Conservation (phyloP, 1,284 basidiomycete genomes). For the Boletus sp. region DNA sequence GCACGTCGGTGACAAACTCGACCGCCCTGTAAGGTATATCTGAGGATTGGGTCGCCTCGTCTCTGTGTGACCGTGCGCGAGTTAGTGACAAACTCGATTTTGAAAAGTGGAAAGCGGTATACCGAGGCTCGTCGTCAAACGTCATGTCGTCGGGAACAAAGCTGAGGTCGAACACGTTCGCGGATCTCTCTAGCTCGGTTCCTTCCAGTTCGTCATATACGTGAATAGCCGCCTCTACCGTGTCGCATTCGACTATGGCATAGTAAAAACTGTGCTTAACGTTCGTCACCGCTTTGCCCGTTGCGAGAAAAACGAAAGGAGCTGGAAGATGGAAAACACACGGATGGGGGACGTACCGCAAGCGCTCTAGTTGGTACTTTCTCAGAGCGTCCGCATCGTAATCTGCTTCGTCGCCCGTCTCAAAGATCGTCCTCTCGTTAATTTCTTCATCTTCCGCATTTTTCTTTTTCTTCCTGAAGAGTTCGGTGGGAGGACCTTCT, state of each 20-base stretch:
- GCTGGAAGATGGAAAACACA: not conserved
- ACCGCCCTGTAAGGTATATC: constrained; percentile 72
- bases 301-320: not conserved
- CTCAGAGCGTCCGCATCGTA: constrained; percentile 88
- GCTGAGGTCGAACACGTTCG: constrained; percentile 93
- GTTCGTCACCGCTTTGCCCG: not conserved
- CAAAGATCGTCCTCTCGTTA: constrained; percentile 64
- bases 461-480: constrained; percentile 61
- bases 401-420: constrained; percentile 64
- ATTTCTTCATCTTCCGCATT: constrained; percentile 47
- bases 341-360: constrained; percentile 58
- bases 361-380: constrained; percentile 90
- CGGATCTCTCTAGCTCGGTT: constrained; percentile 94
- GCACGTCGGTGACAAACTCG: constrained; percentile 91
- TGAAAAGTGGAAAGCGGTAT: constrained; percentile 14
- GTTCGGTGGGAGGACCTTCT: constrained; percentile 85
- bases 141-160: constrained; percentile 92
- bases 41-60: constrained; percentile 75
- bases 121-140: constrained; percentile 82
- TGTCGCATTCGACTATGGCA: constrained; percentile 90
- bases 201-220: constrained; percentile 88
- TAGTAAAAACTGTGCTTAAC: constrained; percentile 82
- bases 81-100: not conserved
- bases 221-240: constrained; percentile 72
- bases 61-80: constrained; percentile 46